A percentile compares a stretch with the other conserved stretches of the same genome.
These are phyloP conservation scores for Spathaspora sp. DNA, from an alignment of 1,139 yeast genomes.

Conservation along the genomic window DNA sequence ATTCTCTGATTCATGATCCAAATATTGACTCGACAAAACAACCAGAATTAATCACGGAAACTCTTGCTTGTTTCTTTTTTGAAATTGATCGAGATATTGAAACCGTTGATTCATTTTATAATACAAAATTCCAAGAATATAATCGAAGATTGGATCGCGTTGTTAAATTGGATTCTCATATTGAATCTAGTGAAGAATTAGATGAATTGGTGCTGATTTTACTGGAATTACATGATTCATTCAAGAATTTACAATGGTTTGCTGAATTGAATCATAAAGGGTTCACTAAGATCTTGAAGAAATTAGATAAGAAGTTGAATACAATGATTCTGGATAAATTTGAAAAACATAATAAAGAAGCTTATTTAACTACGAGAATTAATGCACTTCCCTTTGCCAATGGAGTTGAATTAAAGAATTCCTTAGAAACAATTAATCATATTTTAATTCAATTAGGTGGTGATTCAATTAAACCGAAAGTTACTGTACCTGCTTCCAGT, in stretches of 20 bases:
- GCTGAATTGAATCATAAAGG: slow-evolving; percentile 93
- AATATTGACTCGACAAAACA: slow-evolving; percentile 18
- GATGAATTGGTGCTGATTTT: slow-evolving; percentile 78
- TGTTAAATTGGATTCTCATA: slow-evolving; percentile 19
- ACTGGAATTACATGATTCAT: slow-evolving; percentile 73
- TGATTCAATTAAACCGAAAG: slow-evolving; percentile 12
- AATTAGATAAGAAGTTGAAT: slow-evolving; percentile 76
- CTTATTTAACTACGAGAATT: slow-evolving; percentile 68
- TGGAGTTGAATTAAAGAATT: slow-evolving; percentile 54
- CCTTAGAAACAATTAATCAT: slow-evolving; percentile 55
- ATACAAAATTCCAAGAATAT: slow-evolving; percentile 70
- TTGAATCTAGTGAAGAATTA: slow-evolving; percentile 58
- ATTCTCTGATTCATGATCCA: slow-evolving; percentile 35
- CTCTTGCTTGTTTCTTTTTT: slow-evolving; percentile 68
- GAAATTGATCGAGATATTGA: slow-evolving; percentile 81
- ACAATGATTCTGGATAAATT: slow-evolving; percentile 17
- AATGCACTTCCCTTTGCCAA: slow-evolving; percentile 78
- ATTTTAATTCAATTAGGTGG: slow-evolving; percentile 41
- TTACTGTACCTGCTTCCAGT: not conserved
- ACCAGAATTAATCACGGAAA: slow-evolving; percentile 29
- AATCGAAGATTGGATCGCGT: slow-evolving; percentile 62
- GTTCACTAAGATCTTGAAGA: slow-evolving; percentile 83
- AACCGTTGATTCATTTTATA: slow-evolving; percentile 76
- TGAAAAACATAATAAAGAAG: slow-evolving; percentile 57
- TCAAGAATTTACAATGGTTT: slow-evolving; percentile 87